Percentiles rank a stretch among this genome's conserved stretches.
Conservation (phyloP, 805 yeast species). For the Yueomyces sinensis region DNA sequence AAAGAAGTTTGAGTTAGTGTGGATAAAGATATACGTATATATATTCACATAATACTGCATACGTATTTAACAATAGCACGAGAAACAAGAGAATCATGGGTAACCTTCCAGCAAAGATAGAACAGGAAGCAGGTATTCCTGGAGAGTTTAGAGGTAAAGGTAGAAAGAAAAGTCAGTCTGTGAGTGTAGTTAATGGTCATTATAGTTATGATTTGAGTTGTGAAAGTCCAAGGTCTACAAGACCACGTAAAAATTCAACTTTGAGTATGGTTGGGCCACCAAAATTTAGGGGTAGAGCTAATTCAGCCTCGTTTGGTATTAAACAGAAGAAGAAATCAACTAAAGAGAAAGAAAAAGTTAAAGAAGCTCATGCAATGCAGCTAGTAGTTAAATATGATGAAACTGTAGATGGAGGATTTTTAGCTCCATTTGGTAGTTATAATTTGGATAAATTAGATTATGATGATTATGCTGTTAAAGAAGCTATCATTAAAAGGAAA, state of each 20-base stretch:
- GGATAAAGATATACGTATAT: too few relatives aligned
- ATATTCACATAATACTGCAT: too few relatives aligned
- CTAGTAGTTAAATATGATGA: slow-evolving; percentile 51
- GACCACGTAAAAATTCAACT: not conserved
- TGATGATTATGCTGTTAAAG: slow-evolving; percentile 58
- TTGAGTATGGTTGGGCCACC: not conserved
- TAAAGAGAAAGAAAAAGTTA: slow-evolving; percentile 40
- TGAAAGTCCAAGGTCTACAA: not conserved
- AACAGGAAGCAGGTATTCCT: slow-evolving; percentile 9
- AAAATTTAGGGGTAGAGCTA: not conserved
- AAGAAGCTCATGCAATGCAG: slow-evolving; percentile 41
- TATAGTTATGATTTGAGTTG: not conserved
- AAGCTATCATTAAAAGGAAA: slow-evolving; percentile 50
- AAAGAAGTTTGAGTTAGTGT: too few relatives aligned
- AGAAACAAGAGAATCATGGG: too few relatives aligned
- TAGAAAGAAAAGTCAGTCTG: not conserved
- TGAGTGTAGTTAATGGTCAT: not conserved
- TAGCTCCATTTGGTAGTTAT: slow-evolving; percentile 86
- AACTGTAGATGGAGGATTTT: slow-evolving; percentile 90
- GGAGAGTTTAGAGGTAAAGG: not conserved
- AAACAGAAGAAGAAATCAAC: slow-evolving; percentile 26
- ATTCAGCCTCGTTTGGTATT: not conserved
- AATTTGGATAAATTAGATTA: slow-evolving; percentile 59
- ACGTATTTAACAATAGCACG: too few relatives aligned
- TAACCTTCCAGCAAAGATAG: slow-evolving; percentile 34